Evolutionary conservation across 768 basidiomycete genomes (phyloP).

Genomic region (Russula griseocarnosa): DNA sequence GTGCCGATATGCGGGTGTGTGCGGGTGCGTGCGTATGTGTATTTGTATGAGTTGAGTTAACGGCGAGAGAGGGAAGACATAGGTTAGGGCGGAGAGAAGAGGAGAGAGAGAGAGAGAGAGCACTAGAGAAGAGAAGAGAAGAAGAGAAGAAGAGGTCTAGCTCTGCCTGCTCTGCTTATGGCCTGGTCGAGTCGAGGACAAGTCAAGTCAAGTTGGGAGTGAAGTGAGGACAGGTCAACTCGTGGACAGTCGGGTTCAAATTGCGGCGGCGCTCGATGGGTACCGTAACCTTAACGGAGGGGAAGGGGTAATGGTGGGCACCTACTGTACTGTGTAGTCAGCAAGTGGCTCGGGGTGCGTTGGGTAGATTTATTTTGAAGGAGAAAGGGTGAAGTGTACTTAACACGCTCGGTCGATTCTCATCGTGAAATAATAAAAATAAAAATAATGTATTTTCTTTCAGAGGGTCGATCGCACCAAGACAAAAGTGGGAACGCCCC

Average conservation of each 20-base stretch:
- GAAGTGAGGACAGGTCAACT: background rate
- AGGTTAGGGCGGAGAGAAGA: conserved; percentile 3
- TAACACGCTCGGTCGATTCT: no score
- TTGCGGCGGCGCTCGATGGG: conserved; percentile 23
- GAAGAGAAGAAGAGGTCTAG: background rate
- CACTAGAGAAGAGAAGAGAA: background rate
- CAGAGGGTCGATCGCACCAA: conserved; percentile 9
- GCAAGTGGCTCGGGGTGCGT: no score
- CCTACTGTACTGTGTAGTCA: conserved; percentile 1
- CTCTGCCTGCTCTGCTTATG: background rate
- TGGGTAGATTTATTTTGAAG: no score
- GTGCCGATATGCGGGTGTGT: background rate
- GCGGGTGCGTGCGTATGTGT: background rate
- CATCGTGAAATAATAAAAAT: background rate
- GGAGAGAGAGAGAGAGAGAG: background rate
- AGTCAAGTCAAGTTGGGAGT: no score
- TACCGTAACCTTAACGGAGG: conserved; percentile 8
- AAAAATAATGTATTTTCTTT: no score
- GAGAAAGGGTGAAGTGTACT: no score
- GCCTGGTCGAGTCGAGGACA: background rate
- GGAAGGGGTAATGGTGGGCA: conserved; percentile 7
- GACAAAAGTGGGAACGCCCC: conserved; percentile 7
- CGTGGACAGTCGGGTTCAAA: conserved; percentile 6
- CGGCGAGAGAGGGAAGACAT: conserved; percentile 23
- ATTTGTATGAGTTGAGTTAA: conserved; percentile 10